phyloP scores from a whole-genome alignment of 257 asterid species.

The Solanum rostratum region DNA sequence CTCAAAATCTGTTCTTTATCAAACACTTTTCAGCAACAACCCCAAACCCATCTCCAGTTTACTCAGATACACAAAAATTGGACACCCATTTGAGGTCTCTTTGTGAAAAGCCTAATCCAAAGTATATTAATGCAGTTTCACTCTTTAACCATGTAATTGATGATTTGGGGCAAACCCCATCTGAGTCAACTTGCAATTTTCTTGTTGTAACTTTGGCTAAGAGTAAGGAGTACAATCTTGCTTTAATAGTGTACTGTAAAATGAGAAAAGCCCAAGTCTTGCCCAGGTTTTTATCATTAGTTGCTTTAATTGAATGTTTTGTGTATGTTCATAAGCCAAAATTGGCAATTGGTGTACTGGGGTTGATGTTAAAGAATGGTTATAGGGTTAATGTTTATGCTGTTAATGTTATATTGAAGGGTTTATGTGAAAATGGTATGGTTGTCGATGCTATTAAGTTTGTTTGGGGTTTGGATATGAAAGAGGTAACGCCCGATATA shows the following conservation, averaged over 20 bases:
- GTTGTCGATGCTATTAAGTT: slow-evolving; percentile 33
- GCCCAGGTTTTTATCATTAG: slow-evolving; percentile 34
- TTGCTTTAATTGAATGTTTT: slow-evolving; percentile 41
- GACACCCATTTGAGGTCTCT: slow-evolving; percentile 35
- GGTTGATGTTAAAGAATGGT: slow-evolving; percentile 46
- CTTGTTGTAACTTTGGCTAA: slow-evolving; percentile 44
- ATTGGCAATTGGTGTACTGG: slow-evolving; percentile 34
- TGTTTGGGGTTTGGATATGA: slow-evolving; percentile 28
- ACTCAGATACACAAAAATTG: neutral
- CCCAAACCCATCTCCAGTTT: neutral
- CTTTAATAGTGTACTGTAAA: slow-evolving; percentile 26
- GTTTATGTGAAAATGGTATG: slow-evolving; percentile 37
- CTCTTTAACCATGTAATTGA: slow-evolving; percentile 23
- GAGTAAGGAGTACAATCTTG: slow-evolving; percentile 37
- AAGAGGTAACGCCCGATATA: slow-evolving; percentile 22
- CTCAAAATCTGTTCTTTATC: neutral
- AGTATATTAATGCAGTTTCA: slow-evolving; percentile 17
- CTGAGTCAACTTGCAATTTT: slow-evolving; percentile 21
- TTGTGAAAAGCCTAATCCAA: slow-evolving; percentile 22
- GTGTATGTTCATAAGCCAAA: slow-evolving; percentile 29
- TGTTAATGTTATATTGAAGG: slow-evolving; percentile 45
- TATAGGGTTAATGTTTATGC: slow-evolving; percentile 24
- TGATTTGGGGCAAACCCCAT: slow-evolving; percentile 34
- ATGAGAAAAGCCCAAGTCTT: slow-evolving; percentile 20
- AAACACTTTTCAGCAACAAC: neutral